phyloP scores from a whole-genome alignment of 2,329 filamentous ascomycete genomes.

The Clonostachys chloroleuca region DNA sequence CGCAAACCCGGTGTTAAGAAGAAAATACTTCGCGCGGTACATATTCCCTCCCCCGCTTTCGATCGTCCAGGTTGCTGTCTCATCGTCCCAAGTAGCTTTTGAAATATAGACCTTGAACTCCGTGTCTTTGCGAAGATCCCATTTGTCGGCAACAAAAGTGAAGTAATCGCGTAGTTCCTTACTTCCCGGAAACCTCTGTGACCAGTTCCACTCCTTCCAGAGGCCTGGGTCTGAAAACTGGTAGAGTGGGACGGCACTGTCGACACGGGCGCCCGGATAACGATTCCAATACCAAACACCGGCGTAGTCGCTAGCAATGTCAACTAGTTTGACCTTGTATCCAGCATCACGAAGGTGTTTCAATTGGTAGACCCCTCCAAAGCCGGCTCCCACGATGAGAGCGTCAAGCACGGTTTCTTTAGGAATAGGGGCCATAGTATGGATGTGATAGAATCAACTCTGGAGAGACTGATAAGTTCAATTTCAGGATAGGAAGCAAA shows the following conservation, averaged over 20 bases:
- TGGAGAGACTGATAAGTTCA: too few relatives aligned
- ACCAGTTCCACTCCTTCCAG: slow-evolving; percentile 33
- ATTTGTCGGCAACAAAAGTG: slow-evolving; percentile 29
- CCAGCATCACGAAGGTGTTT: slow-evolving; percentile 3
- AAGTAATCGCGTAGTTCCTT: slow-evolving; percentile 33
- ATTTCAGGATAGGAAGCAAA: too few relatives aligned
- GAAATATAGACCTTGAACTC: slow-evolving; percentile 31
- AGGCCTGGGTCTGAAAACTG: slow-evolving; percentile 17
- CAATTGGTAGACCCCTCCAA: slow-evolving; percentile 4
- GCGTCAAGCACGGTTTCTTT: background rate
- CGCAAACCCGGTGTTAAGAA: slow-evolving; percentile 33
- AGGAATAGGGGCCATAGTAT: too few relatives aligned
- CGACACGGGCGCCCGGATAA: slow-evolving; percentile 26
- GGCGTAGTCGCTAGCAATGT: slow-evolving; percentile 1
- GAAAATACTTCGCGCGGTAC: slow-evolving; percentile 25
- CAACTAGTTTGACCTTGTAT: slow-evolving; percentile 1
- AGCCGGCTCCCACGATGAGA: slow-evolving; percentile 5
- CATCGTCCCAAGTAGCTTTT: slow-evolving; percentile 25
- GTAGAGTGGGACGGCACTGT: slow-evolving; percentile 18
- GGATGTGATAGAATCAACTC: too few relatives aligned
- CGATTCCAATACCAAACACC: slow-evolving; percentile 29
- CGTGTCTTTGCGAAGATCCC: slow-evolving; percentile 29
- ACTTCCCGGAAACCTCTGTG: slow-evolving; percentile 18
- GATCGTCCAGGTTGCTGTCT: slow-evolving; percentile 27
- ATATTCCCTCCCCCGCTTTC: slow-evolving; percentile 24